Base-by-base conservation (phyloP, 2,329 filamentous ascomycete species). In the Fusarium algeriense region DNA sequence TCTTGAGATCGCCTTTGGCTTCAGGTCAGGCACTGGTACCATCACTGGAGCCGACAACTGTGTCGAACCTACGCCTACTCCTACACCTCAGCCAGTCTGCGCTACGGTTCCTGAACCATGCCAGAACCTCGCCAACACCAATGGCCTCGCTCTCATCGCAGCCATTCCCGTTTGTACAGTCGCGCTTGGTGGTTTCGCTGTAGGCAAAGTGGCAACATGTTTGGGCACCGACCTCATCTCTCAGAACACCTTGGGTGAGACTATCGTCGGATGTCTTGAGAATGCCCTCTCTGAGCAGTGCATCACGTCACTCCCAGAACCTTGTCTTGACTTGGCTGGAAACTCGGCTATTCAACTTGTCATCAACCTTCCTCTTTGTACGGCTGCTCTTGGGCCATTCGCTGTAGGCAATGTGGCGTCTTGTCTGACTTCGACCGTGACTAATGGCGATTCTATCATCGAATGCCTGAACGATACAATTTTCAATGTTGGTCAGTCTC, bases 361-460 rank as follows among this genome's bases (percentile, higher is more conserved):
- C 4, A 12, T 58, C 12, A 58, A 58, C n/a, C 34, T 58, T 9
- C 44, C 55, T 7, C 34, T 41, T 49, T 58, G 55, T 12, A 38
- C 34, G 8, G 11, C 43, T 19, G 55, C 55, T 14, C 44, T 58
- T 49, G 55, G 55, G 11, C 55, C 55, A 6, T 58, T 58, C 35
- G 55, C 44, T 2, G 35, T 9, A 11, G 55, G 55, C 6, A 26
- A 43, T 5, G 32, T 34, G 19, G 43, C 43, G 5, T 48, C 43
- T 26, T 57, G 54, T 34, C 19, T 57, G 10, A 49, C 54, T 13
- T 57, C 54, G 5, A 34, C 43, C 13, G 9, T 58, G 44, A 58
- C 55, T 3, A 49, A 58, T 40, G 44, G 55, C 6, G 32, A 49
- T 35, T 49, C 44, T 3, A 26, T 49, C 20, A n/a, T 49, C 5